Base-by-base conservation (phyloP, 164 flowering plant genomes). In the Saururus chinensis region DNA sequence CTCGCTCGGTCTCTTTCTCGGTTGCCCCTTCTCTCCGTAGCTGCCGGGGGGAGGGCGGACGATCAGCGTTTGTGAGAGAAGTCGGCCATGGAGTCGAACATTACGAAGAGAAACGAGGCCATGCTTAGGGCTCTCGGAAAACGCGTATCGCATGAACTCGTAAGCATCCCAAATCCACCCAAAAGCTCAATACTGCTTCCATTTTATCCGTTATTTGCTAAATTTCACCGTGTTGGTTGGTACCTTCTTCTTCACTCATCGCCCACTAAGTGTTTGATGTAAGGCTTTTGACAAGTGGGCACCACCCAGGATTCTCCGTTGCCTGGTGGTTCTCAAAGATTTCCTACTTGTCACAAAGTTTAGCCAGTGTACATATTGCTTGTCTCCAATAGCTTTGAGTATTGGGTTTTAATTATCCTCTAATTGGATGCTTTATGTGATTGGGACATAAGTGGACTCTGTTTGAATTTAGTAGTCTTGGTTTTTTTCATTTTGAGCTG, bases 21-120 rank as follows among this genome's bases (percentile, higher is more conserved):
- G n/a, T n/a, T n/a, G n/a, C n/a, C n/a, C n/a, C n/a, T n/a, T n/a
- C n/a, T n/a, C n/a, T 30, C 37, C 37, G 37, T 30, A 30, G 2
- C 37, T 30, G 24, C 11, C 81, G 66, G 1, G 80, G 61, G 7
- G 81, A 80, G n/a, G 45, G n/a, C n/a, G 45, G 45, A 53, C 23
- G 56, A 3, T 3, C 23, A 53, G 22, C 56, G 20, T 19, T 23
- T n/a, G 23, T 53, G 23, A 14, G 56, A 19, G 23, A 19, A 21
- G 58, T 16, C 58, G 17, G 30, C 12, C 14, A 55, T 55, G 58
- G 58, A 23, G 58, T 55, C 58, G 58, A 55, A 30, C 57, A 26
- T 52, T 35, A 49, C 56, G 22, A 61, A 52, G 56, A 51, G 65
- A 11, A 63, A 63, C 51, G 22, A 24, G 52, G 65, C 65, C 4